These are phyloP conservation scores for Ophiognomonia clavigignenti-juglandacearum DNA, from an alignment of 2,329 filamentous ascomycete species.

Conservation along the genomic window DNA sequence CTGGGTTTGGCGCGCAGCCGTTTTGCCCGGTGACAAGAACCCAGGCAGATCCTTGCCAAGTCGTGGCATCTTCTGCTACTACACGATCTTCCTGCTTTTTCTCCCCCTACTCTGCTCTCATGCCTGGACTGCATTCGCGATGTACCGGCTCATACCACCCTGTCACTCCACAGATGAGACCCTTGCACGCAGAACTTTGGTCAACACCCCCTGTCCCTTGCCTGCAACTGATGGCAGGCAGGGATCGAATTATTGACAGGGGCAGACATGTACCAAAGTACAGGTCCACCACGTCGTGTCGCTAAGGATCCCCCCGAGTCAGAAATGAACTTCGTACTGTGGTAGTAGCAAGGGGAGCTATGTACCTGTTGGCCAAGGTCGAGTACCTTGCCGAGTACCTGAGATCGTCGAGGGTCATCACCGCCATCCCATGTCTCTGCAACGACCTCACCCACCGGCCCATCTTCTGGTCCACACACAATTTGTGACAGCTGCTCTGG, in stretches of 20 bases:
- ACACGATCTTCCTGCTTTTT: slow-evolving; percentile 6
- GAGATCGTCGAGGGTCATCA: slow-evolving; percentile 24
- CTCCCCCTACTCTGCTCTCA: not conserved
- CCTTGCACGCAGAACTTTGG: slow-evolving; percentile 13
- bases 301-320: slow-evolving; percentile 30
- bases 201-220: slow-evolving; percentile 12
- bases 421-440: slow-evolving; percentile 35
- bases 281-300: slow-evolving; percentile 22
- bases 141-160: not conserved
- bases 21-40: slow-evolving; percentile 8
- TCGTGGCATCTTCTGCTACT: too few relatives aligned
- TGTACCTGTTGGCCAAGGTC: slow-evolving; percentile 16
- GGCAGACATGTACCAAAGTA: slow-evolving; percentile 15
- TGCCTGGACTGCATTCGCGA: not conserved
- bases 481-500: slow-evolving; percentile 50
- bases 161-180: slow-evolving; percentile 2
- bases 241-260: slow-evolving; percentile 17
- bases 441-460: slow-evolving; percentile 20
- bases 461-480: slow-evolving; percentile 42
- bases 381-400: not conserved
- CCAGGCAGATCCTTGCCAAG: slow-evolving; percentile 13
- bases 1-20: slow-evolving; percentile 13
- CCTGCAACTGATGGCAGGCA: slow-evolving; percentile 10
- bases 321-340: slow-evolving; percentile 28
- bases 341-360: slow-evolving; percentile 38